Conservation (phyloP, 805 yeast genomes). For the Hanseniaspora pseudoguilliermondii region DNA sequence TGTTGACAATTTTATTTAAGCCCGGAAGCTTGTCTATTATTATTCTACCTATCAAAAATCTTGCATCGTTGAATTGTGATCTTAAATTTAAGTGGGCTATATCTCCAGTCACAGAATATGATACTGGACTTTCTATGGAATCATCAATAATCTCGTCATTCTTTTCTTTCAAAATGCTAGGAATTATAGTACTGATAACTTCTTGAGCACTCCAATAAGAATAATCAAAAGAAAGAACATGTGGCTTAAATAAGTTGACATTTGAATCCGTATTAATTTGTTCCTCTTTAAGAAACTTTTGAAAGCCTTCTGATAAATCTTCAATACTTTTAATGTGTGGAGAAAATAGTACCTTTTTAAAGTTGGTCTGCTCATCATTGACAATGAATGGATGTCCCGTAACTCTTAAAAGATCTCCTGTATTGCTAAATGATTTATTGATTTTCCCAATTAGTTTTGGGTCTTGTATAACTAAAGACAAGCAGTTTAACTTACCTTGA, state of each 20-base stretch:
- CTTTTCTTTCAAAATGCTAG: slow-evolving; percentile 39
- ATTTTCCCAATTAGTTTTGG: slow-evolving; percentile 3
- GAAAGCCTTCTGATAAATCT: slow-evolving; percentile 2
- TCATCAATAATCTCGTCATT: slow-evolving; percentile 21
- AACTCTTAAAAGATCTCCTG: slow-evolving; percentile 8
- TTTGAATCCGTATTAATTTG: slow-evolving; percentile 32
- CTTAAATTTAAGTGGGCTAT: slow-evolving; percentile 83
- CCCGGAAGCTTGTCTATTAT: slow-evolving; percentile 76
- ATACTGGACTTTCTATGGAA: slow-evolving; percentile 57
- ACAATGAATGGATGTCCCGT: slow-evolving; percentile 14
- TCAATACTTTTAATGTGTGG: not conserved
- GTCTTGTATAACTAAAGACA: not conserved
- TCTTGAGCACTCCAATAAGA: slow-evolving; percentile 85
- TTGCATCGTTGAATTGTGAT: slow-evolving; percentile 74
- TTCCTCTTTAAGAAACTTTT: slow-evolving; percentile 41
- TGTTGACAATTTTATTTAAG: slow-evolving; percentile 81
- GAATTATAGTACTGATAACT: slow-evolving; percentile 62
- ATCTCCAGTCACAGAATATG: slow-evolving; percentile 90
- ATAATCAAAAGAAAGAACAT: slow-evolving; percentile 50
- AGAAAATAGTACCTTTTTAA: not conserved
- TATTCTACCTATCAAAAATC: slow-evolving; percentile 72
- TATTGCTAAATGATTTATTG: not conserved
- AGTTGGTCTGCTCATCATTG: slow-evolving; percentile 14
- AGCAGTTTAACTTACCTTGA: not conserved
- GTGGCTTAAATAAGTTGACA: slow-evolving; percentile 27